Evolutionary conservation across 148 eudicot species (phyloP), one percentile per base, ranked within the genome.

Genomic region (Heliamphora exappendiculata): DNA sequence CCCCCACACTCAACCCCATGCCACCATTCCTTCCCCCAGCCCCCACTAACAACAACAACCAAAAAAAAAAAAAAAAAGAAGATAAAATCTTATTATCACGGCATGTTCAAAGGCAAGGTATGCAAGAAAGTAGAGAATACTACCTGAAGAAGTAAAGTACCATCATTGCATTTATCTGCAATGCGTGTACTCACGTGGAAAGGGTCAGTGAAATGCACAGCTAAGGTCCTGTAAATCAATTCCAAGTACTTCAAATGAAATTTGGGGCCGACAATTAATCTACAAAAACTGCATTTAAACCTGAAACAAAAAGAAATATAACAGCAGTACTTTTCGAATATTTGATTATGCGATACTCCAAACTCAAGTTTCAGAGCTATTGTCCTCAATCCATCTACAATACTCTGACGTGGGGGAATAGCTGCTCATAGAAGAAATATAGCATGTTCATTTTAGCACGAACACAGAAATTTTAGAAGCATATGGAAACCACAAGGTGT

Each of bases 181-280:
- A 95, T 93, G 75, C 96, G 93, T 22, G 91, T 90, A 77, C 86
- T 88, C 79, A 95, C 85, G 41, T 89, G 86, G 85, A 95, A 89
- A 41, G 97, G 98, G 74, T 95, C 96, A 9, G 98, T 92, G 79
- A 92, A 95, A 89, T 95, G 98, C 77, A 92, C 93, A 73, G 98
- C 97, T 76, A 92, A 57, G 33, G 98, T 95, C 88, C 97, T 94
- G 90, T 66, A 66, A 67, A 69, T 47, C 54, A 8, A 63, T 83
- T 55, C 70, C 70, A 80, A 77, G 59, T 72, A 42, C 74, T 79
- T 73, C 65, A 74, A 51, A 73, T 60, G 36, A 75, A 53, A 41
- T 5, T 54, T 29, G 39, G 67, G 71, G 64, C 10, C 69, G 47
- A 33, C 36, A 54, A 44, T 24, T 24, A 78, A 78, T 78, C 54